Base-by-base conservation (phyloP, 345 rosid genomes). In the Eucalyptus brandiana region DNA sequence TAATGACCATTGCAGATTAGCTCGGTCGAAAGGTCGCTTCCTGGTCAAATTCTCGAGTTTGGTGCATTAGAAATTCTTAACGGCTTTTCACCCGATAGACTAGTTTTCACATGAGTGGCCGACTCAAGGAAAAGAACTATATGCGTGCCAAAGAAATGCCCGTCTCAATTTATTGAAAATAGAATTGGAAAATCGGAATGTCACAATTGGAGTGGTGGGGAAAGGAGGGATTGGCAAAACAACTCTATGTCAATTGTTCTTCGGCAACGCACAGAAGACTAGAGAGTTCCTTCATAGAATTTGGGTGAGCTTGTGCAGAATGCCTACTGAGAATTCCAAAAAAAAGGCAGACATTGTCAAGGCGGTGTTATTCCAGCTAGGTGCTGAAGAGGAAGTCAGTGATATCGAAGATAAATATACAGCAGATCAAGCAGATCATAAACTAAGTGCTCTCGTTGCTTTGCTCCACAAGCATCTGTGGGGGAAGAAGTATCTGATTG, bases 401-500 rank as follows among this genome's bases (percentile, higher is more conserved):
- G 32, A 50, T 58, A 87, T 88, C 62, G 30, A 49, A 32, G 42
- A 19, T 67, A 65, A 65, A 2, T 0, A n/a, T 65, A 65, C 19
- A 11, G 34, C 87, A 45, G 51, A 47, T 9, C 10, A 45, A 47
- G 30, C 80, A 4, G 45, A 87, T 24, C 19, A 80, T 45, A 87
- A 88, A 51, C 92, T 94, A 3, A 81, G 89, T 44, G 87, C 34
- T 17, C 87, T 95, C 18, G 37, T 92, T n/a, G 37, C 87, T 87
- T 92, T 91, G 56, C 94, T 95, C 88, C 80, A 93, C 90, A 85
- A 53, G 72, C 87, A 89, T 69, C 90, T 94, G 56, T 42, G 50
- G 67, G 95, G 95, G 19, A 94, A 94, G 93, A 94, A 87, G 89
- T 93, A 94, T 88, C 90, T 94, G 92, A 88, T 95, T 15, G 92